Conservation (phyloP, 305 asterid genomes). For the Fraxinus xanthoxyloides region DNA sequence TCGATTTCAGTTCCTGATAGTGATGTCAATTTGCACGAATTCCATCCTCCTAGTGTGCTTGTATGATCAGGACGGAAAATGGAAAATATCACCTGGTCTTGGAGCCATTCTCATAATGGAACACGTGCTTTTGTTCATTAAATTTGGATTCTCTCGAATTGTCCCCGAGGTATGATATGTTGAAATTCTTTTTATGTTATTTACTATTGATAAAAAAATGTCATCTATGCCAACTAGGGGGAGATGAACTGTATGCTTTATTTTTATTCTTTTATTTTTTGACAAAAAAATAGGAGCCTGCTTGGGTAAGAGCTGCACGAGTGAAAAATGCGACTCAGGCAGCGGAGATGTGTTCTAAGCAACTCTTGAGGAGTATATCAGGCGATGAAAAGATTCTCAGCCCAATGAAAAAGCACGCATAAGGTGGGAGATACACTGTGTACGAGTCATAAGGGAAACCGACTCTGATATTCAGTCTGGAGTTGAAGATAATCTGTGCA, state of each 20-base stretch:
- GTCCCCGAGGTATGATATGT: slow-evolving; percentile 77
- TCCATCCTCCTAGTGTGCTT: slow-evolving; percentile 76
- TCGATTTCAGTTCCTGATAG: slow-evolving; percentile 69
- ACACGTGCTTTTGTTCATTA: slow-evolving; percentile 71
- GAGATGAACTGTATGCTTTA: neutral
- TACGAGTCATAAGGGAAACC: neutral
- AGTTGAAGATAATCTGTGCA: neutral
- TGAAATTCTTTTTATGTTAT: neutral
- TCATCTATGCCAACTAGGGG: neutral
- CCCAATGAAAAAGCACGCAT: slow-evolving; percentile 35
- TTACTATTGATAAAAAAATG: neutral
- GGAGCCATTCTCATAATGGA: slow-evolving; percentile 88
- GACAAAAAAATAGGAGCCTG: slow-evolving; percentile 65
- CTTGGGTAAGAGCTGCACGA: slow-evolving; percentile 86
- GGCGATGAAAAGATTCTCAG: slow-evolving; percentile 42
- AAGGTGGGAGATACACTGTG: neutral
- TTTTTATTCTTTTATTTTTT: slow-evolving; percentile 1
- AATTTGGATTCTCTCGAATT: slow-evolving; percentile 79
- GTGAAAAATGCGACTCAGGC: slow-evolving; percentile 76
- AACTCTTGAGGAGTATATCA: slow-evolving; percentile 70
- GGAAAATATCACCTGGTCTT: slow-evolving; percentile 88
- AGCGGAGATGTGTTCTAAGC: slow-evolving; percentile 69
- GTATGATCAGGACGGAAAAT: slow-evolving; percentile 74
- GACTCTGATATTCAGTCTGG: neutral
- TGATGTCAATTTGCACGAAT: slow-evolving; percentile 87